Evolutionary conservation across 441 rosid species (phyloP), one percentile per base, ranked within the genome.

Genomic region (Euphorbia celastroides): DNA sequence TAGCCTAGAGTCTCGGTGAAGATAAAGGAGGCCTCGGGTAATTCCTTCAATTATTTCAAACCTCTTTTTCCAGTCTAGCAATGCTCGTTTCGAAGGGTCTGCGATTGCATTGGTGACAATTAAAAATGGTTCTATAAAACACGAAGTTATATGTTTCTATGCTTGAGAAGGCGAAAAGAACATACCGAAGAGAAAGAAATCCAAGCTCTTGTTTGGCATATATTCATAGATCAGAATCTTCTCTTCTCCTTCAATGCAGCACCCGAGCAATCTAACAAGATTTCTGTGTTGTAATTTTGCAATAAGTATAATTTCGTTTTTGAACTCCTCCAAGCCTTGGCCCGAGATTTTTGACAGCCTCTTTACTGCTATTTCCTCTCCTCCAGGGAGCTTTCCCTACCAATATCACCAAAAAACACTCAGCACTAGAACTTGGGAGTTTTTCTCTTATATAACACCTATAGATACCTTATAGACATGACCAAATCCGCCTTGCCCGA

Each of bases 401-500:
- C 46, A 20, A 50, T 5, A 8, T n/a, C 12, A 1, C 23, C 28
- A 10, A 38, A 34, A 34, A 34, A 34, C 9, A 34, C 5, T 34
- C 38, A 34, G 38, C 9, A 34, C 4, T 34, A 34, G 38, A 51
- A n/a, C 34, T 8, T 22, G 16, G 17, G 1, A 32, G 16, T 0
- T 55, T 20, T 23, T 6, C 1, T 19, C 30, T 5, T 23, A 20
- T 23, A 42, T 16, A 41, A 8, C 10, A 51, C n/a, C 14, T 22
- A 7, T 5, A 7, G 2, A 66, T 77, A 82, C 87, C 82, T 27
- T 69, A 69, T 79, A 80, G 7, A 83, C 87, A 0, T 73, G 68
- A 23, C 86, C 87, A 55, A 85, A 85, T 30, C 90, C 88, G 27
- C 88, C 90, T 70, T 81, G 81, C 25, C 87, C 90, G 42, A 83